These are phyloP conservation scores for Trametes cubensis DNA, from an alignment of 768 basidiomycete species.

Conservation along the genomic window DNA sequence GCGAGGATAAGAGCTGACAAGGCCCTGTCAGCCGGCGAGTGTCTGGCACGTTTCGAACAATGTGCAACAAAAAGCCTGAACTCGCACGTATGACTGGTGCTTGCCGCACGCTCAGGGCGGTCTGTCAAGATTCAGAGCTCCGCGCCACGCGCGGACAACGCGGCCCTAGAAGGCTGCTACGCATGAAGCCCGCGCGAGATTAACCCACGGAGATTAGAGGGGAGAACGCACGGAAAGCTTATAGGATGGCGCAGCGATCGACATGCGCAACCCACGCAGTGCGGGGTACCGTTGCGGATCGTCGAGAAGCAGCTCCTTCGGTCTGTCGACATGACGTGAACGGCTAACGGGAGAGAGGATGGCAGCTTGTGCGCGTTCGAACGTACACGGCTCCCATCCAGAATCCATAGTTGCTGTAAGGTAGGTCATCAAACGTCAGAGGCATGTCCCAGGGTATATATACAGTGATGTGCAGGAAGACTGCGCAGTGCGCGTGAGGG, in stretches of 20 bases:
- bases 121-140: too few species aligned
- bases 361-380: too few species aligned
- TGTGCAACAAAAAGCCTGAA: too few species aligned
- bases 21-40: too few species aligned
- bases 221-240: background rate
- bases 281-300: background rate
- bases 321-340: background rate
- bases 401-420: constrained; percentile 7
- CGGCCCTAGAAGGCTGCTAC: constrained; percentile 7
- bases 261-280: constrained; percentile 13
- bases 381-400: too few species aligned
- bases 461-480: background rate
- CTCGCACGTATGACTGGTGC: too few species aligned
- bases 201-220: constrained; percentile 10
- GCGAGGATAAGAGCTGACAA: too few species aligned
- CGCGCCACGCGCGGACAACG: constrained; percentile 5
- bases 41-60: too few species aligned
- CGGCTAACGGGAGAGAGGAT: too few species aligned
- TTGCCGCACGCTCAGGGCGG: too few species aligned
- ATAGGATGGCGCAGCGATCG: constrained; percentile 7
- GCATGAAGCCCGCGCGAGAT: background rate
- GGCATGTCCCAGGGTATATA: constrained; percentile 8
- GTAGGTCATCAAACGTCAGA: constrained; percentile 8
- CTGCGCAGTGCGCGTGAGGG: background rate
- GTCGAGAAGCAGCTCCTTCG: background rate